A percentile compares a stretch with the other conserved stretches of the same genome.
Conservation (phyloP, 2,329 filamentous ascomycete genomes). For the Diaporthe batatas region DNA sequence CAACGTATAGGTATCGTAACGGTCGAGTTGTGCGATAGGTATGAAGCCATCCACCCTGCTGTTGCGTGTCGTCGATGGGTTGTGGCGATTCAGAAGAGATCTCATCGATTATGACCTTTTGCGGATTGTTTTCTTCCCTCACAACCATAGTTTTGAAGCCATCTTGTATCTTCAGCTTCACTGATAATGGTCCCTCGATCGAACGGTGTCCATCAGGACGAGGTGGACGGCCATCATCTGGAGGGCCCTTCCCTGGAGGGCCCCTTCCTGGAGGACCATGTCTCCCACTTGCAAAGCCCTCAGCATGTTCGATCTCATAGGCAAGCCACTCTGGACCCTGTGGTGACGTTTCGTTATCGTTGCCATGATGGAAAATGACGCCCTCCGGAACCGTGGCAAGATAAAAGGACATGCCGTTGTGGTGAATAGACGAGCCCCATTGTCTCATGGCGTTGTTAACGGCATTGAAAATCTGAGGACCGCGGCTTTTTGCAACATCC, state of each 20-base stretch:
- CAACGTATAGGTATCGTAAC: constrained; percentile 75
- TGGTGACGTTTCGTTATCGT: constrained; percentile 58
- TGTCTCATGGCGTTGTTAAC: constrained; percentile 79
- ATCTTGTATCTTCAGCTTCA: background rate
- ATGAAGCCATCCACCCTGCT: constrained; percentile 71
- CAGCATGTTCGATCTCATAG: constrained; percentile 81
- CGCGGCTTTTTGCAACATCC: constrained; percentile 62
- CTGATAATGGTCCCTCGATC: background rate
- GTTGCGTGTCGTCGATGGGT: background rate
- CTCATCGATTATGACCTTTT: constrained; percentile 23
- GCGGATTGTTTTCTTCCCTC: constrained; percentile 19
- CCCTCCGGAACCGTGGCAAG: constrained; percentile 74
- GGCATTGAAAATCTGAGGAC: constrained; percentile 78
- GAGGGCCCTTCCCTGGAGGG: constrained; percentile 5
- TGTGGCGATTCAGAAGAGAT: background rate
- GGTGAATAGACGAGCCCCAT: constrained; percentile 79
- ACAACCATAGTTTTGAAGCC: background rate
- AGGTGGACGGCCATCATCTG: constrained; percentile 1
- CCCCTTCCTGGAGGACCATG: constrained; percentile 18
- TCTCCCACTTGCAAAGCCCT: constrained; percentile 68
- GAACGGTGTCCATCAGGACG: constrained; percentile 28
- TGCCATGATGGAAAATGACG: constrained; percentile 78
- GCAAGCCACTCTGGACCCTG: constrained; percentile 77
- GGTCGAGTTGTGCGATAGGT: constrained; percentile 71
- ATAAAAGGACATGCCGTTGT: constrained; percentile 83